phyloP scores from a whole-genome alignment of 495 filamentous ascomycete species.

The Penicillium ucsense region DNA sequence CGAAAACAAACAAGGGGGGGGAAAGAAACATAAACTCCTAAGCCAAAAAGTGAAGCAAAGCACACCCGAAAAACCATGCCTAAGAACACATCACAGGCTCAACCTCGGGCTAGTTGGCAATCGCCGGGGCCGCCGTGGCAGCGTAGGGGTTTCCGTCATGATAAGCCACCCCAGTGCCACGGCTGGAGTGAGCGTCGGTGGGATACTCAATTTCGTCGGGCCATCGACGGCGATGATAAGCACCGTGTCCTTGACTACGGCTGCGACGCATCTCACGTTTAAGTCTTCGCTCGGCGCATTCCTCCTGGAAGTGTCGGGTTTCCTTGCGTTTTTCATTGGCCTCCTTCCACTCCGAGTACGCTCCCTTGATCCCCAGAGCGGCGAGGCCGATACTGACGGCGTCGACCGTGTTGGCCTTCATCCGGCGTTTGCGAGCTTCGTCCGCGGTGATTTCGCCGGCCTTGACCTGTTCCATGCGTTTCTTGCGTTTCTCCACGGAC shows the following conservation, averaged over 20 bases:
- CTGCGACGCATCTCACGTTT: slow-evolving; percentile 17
- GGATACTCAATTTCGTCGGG: slow-evolving; percentile 19
- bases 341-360: slow-evolving; percentile 64
- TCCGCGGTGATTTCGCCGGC: slow-evolving; percentile 66
- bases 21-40: too few species aligned
- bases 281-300: slow-evolving; percentile 32
- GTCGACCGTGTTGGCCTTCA: slow-evolving; percentile 66
- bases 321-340: slow-evolving; percentile 51
- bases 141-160: slow-evolving; percentile 9
- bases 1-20: too few species aligned
- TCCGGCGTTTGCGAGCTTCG: slow-evolving; percentile 64
- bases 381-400: slow-evolving; percentile 74
- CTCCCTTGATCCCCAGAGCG: slow-evolving; percentile 76
- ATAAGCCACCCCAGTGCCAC: slow-evolving; percentile 3
- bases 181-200: not conserved
- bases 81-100: too few species aligned
- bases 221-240: slow-evolving; percentile 10
- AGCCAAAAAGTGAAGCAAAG: too few species aligned
- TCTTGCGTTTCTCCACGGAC: slow-evolving; percentile 63
- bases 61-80: too few species aligned
- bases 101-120: slow-evolving; percentile 2
- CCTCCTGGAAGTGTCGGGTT: slow-evolving; percentile 40
- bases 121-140: slow-evolving; percentile 4
- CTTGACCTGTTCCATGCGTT: slow-evolving; percentile 56
- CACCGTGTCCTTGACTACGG: slow-evolving; percentile 9